phyloP scores from a whole-genome alignment of 2,329 filamentous ascomycete genomes.

The Neonectria ditissima region DNA sequence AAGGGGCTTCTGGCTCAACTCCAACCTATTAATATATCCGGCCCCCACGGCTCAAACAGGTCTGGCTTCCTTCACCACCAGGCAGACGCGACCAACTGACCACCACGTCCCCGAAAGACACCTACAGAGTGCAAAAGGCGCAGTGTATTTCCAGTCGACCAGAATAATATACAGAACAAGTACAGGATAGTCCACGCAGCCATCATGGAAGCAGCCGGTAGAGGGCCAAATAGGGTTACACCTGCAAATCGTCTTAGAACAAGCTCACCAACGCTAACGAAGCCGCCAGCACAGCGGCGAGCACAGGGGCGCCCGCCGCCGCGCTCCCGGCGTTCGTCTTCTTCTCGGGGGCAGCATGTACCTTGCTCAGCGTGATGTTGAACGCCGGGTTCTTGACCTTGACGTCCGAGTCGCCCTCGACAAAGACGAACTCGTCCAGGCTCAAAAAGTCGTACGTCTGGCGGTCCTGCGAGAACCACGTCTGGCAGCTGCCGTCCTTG shows the following conservation, averaged over 20 bases:
- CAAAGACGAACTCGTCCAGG: slow-evolving; percentile 48
- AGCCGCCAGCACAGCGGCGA: slow-evolving; percentile 16
- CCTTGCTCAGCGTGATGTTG: slow-evolving; percentile 45
- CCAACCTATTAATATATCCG: neutral
- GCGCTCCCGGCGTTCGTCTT: slow-evolving; percentile 25
- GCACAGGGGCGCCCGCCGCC: slow-evolving; percentile 14
- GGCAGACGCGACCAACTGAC: neutral
- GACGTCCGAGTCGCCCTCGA: slow-evolving; percentile 20
- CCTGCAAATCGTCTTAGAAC: slow-evolving; percentile 37
- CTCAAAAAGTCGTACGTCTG: slow-evolving; percentile 48
- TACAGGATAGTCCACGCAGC: neutral
- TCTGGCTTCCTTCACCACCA: neutral
- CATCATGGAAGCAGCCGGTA: neutral
- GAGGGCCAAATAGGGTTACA: neutral
- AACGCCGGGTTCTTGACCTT: slow-evolving; percentile 43
- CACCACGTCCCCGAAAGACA: neutral
- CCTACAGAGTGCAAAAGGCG: neutral
- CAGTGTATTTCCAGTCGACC: neutral
- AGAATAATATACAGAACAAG: neutral
- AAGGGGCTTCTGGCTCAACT: neutral
- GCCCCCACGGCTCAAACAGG: neutral
- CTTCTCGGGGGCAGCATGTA: slow-evolving; percentile 38
- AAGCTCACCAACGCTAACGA: slow-evolving; percentile 30
- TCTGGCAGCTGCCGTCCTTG: slow-evolving; percentile 45
- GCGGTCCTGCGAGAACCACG: slow-evolving; percentile 50